Conservation (phyloP, 306 rosid genomes). For the Lithocarpus polystachyus region DNA sequence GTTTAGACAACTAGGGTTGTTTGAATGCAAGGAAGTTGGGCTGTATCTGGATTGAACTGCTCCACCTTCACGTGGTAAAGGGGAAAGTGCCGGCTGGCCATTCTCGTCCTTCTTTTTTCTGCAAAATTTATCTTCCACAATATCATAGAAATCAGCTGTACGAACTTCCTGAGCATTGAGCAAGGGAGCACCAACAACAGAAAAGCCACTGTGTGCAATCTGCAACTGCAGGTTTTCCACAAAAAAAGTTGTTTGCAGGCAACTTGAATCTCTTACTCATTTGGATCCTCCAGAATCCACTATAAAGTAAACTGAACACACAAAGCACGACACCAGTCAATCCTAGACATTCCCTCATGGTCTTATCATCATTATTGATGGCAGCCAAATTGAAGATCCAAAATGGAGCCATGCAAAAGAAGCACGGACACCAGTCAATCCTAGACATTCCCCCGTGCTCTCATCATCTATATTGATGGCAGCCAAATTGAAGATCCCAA, state of each 20-base stretch:
- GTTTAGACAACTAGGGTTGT: slow-evolving; percentile 23
- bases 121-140: slow-evolving; percentile 28
- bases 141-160: slow-evolving; percentile 42
- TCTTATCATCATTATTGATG: slow-evolving; percentile 31
- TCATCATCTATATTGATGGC: slow-evolving; percentile 38
- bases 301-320: slow-evolving; percentile 48
- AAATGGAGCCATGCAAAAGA: slow-evolving; percentile 55
- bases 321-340: slow-evolving; percentile 35
- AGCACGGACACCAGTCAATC: slow-evolving; percentile 35
- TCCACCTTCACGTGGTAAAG: slow-evolving; percentile 40
- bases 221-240: slow-evolving; percentile 40
- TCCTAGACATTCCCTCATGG: slow-evolving; percentile 29
- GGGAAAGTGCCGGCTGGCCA: slow-evolving; percentile 20
- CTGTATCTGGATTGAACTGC: slow-evolving; percentile 21
- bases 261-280: slow-evolving; percentile 49
- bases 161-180: slow-evolving; percentile 63
- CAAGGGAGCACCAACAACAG: slow-evolving; percentile 62
- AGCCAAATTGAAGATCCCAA: slow-evolving; percentile 44
- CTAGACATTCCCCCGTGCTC: slow-evolving; percentile 23
- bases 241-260: slow-evolving; percentile 32
- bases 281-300: slow-evolving; percentile 64
- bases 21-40: slow-evolving; percentile 18
- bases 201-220: slow-evolving; percentile 53
- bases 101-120: background rate
- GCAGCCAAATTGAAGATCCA: slow-evolving; percentile 51